phyloP scores from a whole-genome alignment of 305 asterid species.

The Andrographis paniculata region DNA sequence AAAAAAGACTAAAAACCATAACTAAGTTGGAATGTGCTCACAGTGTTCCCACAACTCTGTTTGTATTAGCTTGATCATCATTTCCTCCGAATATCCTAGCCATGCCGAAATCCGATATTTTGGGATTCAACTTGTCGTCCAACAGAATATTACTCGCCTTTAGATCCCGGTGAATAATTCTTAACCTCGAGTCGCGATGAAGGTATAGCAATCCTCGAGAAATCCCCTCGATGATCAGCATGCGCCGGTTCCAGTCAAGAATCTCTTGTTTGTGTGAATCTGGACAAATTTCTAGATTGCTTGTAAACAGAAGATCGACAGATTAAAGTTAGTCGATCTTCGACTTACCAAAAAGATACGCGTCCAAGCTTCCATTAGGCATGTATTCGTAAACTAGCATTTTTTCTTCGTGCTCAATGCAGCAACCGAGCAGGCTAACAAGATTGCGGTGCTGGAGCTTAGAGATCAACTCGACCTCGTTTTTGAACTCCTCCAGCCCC shows the following conservation, averaged over 20 bases:
- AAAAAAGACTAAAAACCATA: background rate
- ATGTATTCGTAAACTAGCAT: conserved; percentile 39
- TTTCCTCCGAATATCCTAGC: conserved; percentile 1
- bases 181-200: conserved; percentile 3
- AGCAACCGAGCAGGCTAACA: conserved; percentile 41
- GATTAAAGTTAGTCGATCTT: background rate
- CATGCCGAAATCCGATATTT: conserved; percentile 5
- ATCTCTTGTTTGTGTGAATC: background rate
- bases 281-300: background rate
- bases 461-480: conserved; percentile 34
- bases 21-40: background rate
- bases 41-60: background rate
- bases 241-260: background rate
- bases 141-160: background rate
- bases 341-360: conserved; percentile 26
- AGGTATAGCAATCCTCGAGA: background rate
- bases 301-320: too few species aligned
- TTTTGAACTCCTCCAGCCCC: conserved; percentile 35
- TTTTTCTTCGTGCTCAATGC: conserved; percentile 36
- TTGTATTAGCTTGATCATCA: background rate
- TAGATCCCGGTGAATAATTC: background rate
- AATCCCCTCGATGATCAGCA: background rate
- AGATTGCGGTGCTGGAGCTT: conserved; percentile 42
- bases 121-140: conserved; percentile 1
- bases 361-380: conserved; percentile 42